phyloP scores from a whole-genome alignment of 441 rosid genomes.

The Pelargonium cotyledonis region DNA sequence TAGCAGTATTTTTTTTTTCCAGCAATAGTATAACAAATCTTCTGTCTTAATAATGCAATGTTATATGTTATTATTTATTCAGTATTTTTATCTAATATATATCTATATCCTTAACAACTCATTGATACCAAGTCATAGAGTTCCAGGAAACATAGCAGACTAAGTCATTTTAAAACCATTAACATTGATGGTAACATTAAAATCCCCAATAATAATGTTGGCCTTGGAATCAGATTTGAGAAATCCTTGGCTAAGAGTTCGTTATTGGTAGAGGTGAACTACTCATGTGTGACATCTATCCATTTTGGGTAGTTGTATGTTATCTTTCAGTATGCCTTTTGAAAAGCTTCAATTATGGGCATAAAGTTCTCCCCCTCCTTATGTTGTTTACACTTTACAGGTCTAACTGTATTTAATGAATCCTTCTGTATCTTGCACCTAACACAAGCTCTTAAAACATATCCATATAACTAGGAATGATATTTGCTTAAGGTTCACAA shows the following conservation, averaged over 20 bases:
- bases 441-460: no score
- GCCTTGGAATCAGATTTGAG: neutral
- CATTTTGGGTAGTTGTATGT: neutral
- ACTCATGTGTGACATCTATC: neutral
- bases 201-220: neutral
- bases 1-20: no score
- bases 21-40: no score
- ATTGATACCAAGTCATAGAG: neutral
- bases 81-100: neutral
- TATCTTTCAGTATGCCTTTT: conserved; percentile 1
- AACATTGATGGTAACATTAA: neutral
- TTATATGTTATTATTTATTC: neutral
- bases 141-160: neutral
- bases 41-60: no score
- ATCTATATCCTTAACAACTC: neutral
- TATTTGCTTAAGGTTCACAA: no score
- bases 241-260: neutral
- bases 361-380: neutral
- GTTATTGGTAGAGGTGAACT: neutral
- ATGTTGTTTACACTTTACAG: no score
- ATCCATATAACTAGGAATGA: no score
- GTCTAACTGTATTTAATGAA: no score
- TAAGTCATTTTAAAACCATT: neutral
- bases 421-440: no score
- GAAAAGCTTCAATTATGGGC: neutral